Percentiles rank a stretch among this genome's conserved stretches.
Conservation (phyloP, 1,284 basidiomycete genomes). For the Albatrellus sp. region DNA sequence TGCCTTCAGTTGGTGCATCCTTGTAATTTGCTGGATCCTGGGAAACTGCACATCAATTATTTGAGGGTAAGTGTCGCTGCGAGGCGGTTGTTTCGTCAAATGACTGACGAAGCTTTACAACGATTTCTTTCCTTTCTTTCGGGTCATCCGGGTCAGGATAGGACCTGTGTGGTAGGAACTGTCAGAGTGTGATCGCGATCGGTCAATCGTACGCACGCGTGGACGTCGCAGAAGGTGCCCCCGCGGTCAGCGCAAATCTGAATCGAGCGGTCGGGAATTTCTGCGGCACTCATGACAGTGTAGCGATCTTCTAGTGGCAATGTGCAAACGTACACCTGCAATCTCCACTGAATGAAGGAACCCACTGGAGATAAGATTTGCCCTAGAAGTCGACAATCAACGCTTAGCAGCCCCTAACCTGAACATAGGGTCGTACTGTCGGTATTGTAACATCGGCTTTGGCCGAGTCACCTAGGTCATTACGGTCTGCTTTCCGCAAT, state of each 20-base stretch:
- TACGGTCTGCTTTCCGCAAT: too few relatives aligned
- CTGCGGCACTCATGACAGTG: background rate
- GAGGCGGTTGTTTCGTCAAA: background rate
- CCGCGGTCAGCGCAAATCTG: constrained; percentile 49
- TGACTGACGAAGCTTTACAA: constrained; percentile 67
- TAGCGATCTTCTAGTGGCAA: too few relatives aligned
- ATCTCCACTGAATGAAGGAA: too few relatives aligned
- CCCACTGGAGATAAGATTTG: too few relatives aligned
- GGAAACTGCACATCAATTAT: constrained; percentile 43
- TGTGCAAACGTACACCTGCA: too few relatives aligned
- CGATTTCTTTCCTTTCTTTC: constrained; percentile 53
- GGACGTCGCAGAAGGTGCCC: constrained; percentile 75
- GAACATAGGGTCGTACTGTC: too few relatives aligned
- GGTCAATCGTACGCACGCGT: constrained; percentile 37
- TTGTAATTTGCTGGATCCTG: constrained; percentile 80
- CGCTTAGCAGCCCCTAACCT: too few relatives aligned
- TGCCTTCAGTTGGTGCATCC: constrained; percentile 93
- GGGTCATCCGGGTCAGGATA: constrained; percentile 58
- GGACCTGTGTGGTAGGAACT: constrained; percentile 29
- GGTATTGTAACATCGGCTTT: too few relatives aligned
- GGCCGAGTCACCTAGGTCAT: too few relatives aligned
- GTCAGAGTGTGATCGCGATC: background rate
- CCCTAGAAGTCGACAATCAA: too few relatives aligned
- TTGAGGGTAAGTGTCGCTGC: background rate
- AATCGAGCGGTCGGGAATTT: constrained; percentile 50